Percentiles rank a stretch among this genome's conserved stretches.
These are phyloP conservation scores for cucumber (Cucumis sativus) DNA, from an alignment of 306 rosid genomes.

Conservation along the genomic window DNA sequence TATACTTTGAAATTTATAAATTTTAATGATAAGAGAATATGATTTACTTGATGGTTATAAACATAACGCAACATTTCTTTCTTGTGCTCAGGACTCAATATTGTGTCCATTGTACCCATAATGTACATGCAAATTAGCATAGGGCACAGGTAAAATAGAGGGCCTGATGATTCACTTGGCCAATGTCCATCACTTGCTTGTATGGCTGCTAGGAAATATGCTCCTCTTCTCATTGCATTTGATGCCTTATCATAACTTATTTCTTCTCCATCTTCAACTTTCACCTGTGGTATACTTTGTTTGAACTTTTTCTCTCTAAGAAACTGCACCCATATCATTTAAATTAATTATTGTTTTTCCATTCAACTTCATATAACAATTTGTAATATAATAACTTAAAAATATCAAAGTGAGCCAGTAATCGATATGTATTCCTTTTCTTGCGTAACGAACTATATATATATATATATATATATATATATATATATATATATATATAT, in stretches of 20 bases:
- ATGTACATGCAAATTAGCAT: slow-evolving; percentile 18
- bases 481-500: too few species aligned
- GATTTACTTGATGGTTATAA: slow-evolving; percentile 6
- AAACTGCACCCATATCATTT: too few species aligned
- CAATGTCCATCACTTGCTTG: slow-evolving; percentile 20
- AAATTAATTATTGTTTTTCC: too few species aligned
- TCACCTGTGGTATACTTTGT: slow-evolving; percentile 8
- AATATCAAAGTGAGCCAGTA: too few species aligned
- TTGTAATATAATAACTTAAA: too few species aligned
- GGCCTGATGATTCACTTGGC: slow-evolving; percentile 17
- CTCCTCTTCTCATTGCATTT: slow-evolving; percentile 9
- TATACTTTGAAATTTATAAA: too few species aligned
- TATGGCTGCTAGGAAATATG: slow-evolving; percentile 3
- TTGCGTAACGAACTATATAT: too few species aligned
- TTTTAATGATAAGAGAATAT: too few species aligned
- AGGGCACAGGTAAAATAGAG: background rate
- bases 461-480: too few species aligned
- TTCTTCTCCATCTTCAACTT: slow-evolving; percentile 11
- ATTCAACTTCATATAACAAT: too few species aligned
- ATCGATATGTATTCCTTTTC: too few species aligned
- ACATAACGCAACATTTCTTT: slow-evolving; percentile 3
- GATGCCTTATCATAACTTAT: background rate
- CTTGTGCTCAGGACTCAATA: slow-evolving; percentile 3
- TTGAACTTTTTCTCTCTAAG: background rate
- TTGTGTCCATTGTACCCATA: background rate